Evolutionary conservation across 1,284 basidiomycete species (phyloP).

Genomic region (Cystobasidium pallidum): DNA sequence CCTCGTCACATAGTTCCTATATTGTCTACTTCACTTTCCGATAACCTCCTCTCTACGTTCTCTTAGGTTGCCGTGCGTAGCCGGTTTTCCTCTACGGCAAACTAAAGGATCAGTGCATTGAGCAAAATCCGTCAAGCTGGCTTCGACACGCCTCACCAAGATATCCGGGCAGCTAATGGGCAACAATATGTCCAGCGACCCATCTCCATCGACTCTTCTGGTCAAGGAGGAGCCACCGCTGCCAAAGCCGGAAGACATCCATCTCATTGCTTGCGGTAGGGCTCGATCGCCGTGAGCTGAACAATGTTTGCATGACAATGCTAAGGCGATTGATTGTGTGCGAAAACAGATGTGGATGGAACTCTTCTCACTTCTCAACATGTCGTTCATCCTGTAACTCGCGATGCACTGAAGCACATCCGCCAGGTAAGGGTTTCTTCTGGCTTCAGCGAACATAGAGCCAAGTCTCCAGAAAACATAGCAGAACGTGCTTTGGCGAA

Average conservation of each 20-base stretch:
- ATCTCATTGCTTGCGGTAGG: constrained; percentile 42
- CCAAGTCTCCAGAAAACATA: too few species aligned
- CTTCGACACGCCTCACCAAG: constrained; percentile 3
- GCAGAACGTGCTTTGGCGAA: not conserved
- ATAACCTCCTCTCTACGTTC: too few species aligned
- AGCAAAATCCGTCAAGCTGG: constrained; percentile 25
- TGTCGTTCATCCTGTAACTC: constrained; percentile 39
- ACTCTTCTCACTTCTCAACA: constrained; percentile 42
- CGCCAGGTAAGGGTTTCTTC: constrained; percentile 25
- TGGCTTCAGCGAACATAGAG: not conserved
- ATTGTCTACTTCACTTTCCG: too few species aligned
- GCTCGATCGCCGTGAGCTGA: not conserved
- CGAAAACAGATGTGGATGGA: constrained; percentile 41
- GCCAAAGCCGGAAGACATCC: constrained; percentile 29
- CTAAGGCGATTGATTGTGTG: not conserved
- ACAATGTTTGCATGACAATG: not conserved
- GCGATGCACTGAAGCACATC: constrained; percentile 38
- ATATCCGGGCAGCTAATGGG: constrained; percentile 31
- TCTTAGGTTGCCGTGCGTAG: too few species aligned
- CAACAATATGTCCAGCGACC: constrained; percentile 13
- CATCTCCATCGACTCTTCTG: not conserved
- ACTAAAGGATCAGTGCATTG: not conserved
- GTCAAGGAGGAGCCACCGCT: constrained; percentile 25
- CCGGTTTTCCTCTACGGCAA: not conserved
- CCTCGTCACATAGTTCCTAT: too few species aligned